Percentiles rank a stretch among this genome's conserved stretches.
phyloP scores from a whole-genome alignment of 805 yeast species.

The Jamesozyma lodderae region DNA sequence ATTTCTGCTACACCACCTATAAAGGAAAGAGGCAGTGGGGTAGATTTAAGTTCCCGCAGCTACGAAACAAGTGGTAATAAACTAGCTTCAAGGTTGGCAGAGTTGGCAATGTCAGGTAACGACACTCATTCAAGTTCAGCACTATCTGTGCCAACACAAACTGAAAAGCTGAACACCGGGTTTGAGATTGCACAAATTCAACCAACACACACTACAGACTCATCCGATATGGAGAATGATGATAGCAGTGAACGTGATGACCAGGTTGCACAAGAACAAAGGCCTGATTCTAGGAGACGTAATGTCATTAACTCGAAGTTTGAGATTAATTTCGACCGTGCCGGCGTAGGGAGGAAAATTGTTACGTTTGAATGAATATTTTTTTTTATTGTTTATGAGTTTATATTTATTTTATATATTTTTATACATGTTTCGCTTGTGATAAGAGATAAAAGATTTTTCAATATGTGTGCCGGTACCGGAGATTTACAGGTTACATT shows the following conservation, averaged over 20 bases:
- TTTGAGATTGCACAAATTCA: slow-evolving; percentile 19
- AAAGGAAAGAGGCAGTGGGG: too few relatives aligned
- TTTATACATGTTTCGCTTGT: too few relatives aligned
- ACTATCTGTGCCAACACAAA: slow-evolving; percentile 19
- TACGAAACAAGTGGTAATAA: slow-evolving; percentile 6
- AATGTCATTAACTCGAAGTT: slow-evolving; percentile 27
- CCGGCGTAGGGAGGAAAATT: slow-evolving; percentile 34
- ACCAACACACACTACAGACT: slow-evolving; percentile 7
- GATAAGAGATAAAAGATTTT: too few relatives aligned
- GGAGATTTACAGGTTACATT: too few relatives aligned
- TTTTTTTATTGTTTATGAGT: background rate
- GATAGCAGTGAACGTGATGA: slow-evolving; percentile 2
- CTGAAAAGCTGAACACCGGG: slow-evolving; percentile 24
- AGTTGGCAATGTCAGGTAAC: slow-evolving; percentile 7
- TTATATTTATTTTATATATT: too few relatives aligned
- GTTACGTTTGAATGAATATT: slow-evolving; percentile 12
- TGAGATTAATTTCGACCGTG: slow-evolving; percentile 35
- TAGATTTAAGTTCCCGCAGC: background rate
- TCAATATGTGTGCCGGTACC: too few relatives aligned
- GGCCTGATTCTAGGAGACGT: slow-evolving; percentile 13
- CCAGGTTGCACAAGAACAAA: background rate
- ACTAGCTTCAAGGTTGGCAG: slow-evolving; percentile 14
- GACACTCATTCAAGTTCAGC: slow-evolving; percentile 16
- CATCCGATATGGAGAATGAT: slow-evolving; percentile 7
- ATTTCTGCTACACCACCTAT: slow-evolving; percentile 18